Base-by-base conservation (phyloP, 768 basidiomycete species). In the Tricholoma matsutake region DNA sequence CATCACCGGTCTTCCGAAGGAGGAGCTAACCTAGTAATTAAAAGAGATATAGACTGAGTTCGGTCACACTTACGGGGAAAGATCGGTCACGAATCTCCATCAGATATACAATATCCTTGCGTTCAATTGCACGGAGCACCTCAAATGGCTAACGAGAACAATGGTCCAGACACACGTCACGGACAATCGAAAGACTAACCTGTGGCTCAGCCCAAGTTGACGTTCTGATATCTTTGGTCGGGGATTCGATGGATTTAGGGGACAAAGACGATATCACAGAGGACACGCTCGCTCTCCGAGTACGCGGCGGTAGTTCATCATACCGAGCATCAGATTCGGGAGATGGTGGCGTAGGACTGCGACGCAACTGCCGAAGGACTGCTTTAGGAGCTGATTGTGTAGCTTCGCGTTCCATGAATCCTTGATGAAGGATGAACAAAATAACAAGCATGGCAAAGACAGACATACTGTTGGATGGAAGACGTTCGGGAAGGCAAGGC, bases 71-170 rank as follows among this genome's bases (percentile, higher is more conserved):
- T 60, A 94, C 92, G 71, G 87, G 84, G 65, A 94, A 93, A 9
- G 89, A 86, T 60, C 81, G 81, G 69, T 94, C 91, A 61, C 92
- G 80, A 49, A 93, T 78, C 75, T 94, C 88, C 89, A 92, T 91
- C 7, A 96, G 78, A 69, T 85, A 89, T 71, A 85, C 82, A 34
- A 96, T 78, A 73, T 98, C 91, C 68, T 89, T 90, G 37, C 80
- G 79, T 66, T 98, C 96, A 20, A 98, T 83, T 1, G 96, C 96
- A 55, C 88, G 80, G 68, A 95, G 84, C 0, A 97, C 77, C 76
- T 95, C 77, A 56, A 75, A 82, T 1, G 80, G 76, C 81, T 82
- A 31, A 41, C 51, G 20, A 61, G 31, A 32, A 53, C 22, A 31
- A 37, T 35, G 25, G n/a, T 56, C 45, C 28, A 39, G 39, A 54